phyloP scores from a whole-genome alignment of 805 yeast genomes.

The Starmerella powellii region DNA sequence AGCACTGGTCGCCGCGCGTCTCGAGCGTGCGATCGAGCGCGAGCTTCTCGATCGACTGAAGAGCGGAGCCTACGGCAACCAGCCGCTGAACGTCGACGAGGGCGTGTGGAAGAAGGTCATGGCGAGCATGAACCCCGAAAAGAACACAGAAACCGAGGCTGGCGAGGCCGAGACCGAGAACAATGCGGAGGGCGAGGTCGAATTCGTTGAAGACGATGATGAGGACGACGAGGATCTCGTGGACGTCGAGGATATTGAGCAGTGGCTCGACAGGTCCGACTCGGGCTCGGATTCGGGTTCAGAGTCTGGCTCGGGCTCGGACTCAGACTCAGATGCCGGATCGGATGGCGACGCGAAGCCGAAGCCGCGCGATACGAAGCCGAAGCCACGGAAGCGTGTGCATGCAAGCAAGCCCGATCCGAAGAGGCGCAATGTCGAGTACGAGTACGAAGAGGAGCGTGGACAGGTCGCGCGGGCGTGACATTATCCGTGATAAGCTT shows the following conservation, averaged over 20 bases:
- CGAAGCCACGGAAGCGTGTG: slow-evolving; percentile 22
- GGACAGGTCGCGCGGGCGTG: slow-evolving; percentile 18
- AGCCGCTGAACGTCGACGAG: slow-evolving; percentile 93
- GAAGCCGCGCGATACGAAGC: slow-evolving; percentile 25
- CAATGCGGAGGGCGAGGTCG: slow-evolving; percentile 55
- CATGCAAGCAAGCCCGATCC: slow-evolving; percentile 9
- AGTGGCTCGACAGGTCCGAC: slow-evolving; percentile 47
- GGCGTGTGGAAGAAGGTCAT: slow-evolving; percentile 89
- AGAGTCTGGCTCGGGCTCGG: slow-evolving; percentile 21
- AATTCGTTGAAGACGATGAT: slow-evolving; percentile 80
- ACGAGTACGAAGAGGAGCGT: slow-evolving; percentile 51
- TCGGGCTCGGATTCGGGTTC: slow-evolving; percentile 25
- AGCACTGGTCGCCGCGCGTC: slow-evolving; percentile 91
- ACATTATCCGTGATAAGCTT: neutral
- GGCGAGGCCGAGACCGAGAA: slow-evolving; percentile 38
- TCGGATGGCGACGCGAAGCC: neutral
- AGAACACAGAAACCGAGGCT: slow-evolving; percentile 42
- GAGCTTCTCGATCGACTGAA: slow-evolving; percentile 88
- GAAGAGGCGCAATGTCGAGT: slow-evolving; percentile 46
- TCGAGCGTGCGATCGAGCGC: slow-evolving; percentile 92
- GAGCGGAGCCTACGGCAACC: slow-evolving; percentile 97
- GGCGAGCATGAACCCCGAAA: slow-evolving; percentile 60
- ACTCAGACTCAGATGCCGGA: slow-evolving; percentile 26
- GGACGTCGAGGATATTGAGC: slow-evolving; percentile 85
- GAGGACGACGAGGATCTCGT: slow-evolving; percentile 58